A percentile compares a stretch with the other conserved stretches of the same genome.
These are phyloP conservation scores for Aspergillus udagawae DNA, from an alignment of 2,329 filamentous ascomycete species.

Conservation along the genomic window DNA sequence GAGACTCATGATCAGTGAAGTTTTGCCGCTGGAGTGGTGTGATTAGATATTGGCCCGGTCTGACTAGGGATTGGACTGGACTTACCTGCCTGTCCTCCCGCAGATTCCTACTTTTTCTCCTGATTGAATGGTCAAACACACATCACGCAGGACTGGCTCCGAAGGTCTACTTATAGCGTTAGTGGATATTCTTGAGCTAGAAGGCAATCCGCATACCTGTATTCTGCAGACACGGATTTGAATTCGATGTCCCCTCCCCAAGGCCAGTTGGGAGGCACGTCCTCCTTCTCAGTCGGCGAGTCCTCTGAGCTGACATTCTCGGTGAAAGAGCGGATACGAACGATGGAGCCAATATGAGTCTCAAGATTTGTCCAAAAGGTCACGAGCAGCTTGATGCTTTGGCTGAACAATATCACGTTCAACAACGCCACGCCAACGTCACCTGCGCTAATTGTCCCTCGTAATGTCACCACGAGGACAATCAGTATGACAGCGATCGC, in stretches of 20 bases:
- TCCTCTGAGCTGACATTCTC: slow-evolving; percentile 44
- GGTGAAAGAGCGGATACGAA: slow-evolving; percentile 53
- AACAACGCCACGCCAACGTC: slow-evolving; percentile 52
- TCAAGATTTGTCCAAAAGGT: slow-evolving; percentile 56
- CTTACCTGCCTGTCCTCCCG: slow-evolving; percentile 38
- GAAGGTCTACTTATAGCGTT: slow-evolving; percentile 15
- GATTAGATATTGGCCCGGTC: slow-evolving; percentile 2
- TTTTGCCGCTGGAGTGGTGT: slow-evolving; percentile 36
- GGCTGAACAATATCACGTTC: slow-evolving; percentile 52
- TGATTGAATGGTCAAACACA: slow-evolving; percentile 44
- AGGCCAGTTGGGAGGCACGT: slow-evolving; percentile 42
- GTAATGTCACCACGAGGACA: slow-evolving; percentile 44
- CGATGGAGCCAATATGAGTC: slow-evolving; percentile 55
- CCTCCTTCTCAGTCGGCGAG: slow-evolving; percentile 35
- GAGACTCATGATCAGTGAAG: slow-evolving; percentile 39
- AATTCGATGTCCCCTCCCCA: slow-evolving; percentile 42
- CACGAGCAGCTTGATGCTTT: slow-evolving; percentile 49
- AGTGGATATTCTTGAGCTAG: slow-evolving; percentile 1
- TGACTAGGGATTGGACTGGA: not conserved
- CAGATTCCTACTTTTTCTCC: slow-evolving; percentile 42
- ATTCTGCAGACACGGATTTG: slow-evolving; percentile 42
- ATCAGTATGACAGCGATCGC: slow-evolving; percentile 48
- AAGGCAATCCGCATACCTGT: slow-evolving; percentile 29
- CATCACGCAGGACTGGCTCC: slow-evolving; percentile 41
- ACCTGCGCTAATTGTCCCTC: slow-evolving; percentile 44